These are phyloP conservation scores for Globisporangium irregulare DNA, from an alignment of 352 stramenopile species.

Conservation along the genomic window DNA sequence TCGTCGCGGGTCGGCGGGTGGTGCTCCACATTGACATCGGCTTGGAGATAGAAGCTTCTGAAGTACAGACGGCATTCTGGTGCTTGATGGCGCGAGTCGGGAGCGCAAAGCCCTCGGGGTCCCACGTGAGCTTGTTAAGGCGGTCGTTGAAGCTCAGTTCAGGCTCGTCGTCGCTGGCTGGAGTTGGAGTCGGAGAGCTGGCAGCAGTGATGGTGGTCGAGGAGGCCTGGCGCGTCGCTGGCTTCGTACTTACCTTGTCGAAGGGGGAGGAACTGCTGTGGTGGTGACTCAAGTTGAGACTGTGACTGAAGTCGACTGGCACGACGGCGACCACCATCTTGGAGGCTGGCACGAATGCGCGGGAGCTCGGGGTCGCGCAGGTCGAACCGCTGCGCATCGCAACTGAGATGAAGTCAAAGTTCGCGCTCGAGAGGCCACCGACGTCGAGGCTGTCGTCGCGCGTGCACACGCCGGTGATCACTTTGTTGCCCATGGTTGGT, in stretches of 20 bases:
- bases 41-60: background rate
- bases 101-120: background rate
- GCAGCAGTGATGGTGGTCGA: background rate
- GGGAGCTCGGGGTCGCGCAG: background rate
- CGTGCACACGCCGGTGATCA: background rate
- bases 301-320: background rate
- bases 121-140: background rate
- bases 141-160: background rate
- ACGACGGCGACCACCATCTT: background rate
- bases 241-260: background rate
- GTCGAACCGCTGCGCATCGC: background rate
- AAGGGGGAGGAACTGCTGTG: background rate
- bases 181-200: background rate
- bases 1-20: background rate
- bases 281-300: background rate
- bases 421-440: background rate
- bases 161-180: background rate
- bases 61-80: background rate
- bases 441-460: constrained; percentile 5
- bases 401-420: constrained; percentile 6
- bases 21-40: background rate
- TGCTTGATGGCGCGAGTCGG: background rate
- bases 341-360: background rate
- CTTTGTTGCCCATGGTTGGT: constrained; percentile 5
- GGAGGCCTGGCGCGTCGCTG: background rate